Evolutionary conservation across 2,329 filamentous ascomycete species (phyloP).

Genomic region (Colletotrichum sp.): DNA sequence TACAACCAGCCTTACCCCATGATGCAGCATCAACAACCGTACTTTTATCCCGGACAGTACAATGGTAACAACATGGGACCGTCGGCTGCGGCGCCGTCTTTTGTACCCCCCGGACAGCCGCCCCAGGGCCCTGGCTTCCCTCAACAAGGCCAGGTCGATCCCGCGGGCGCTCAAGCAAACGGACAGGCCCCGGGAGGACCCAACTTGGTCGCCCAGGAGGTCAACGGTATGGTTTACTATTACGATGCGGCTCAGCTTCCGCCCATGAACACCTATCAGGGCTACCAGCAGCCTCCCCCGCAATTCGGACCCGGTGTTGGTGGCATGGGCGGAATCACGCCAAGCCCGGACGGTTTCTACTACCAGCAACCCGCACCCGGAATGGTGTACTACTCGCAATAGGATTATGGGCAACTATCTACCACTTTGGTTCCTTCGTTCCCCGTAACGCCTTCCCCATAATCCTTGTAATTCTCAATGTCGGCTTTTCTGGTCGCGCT

Average conservation of each 20-base stretch:
- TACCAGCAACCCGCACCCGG: slow-evolving; percentile 62
- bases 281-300: slow-evolving; percentile 47
- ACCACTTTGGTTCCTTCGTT: slow-evolving; percentile 1
- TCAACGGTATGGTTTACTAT: slow-evolving; percentile 96
- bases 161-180: slow-evolving; percentile 31
- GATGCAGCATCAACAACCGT: slow-evolving; percentile 61
- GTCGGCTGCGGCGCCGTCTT: slow-evolving; percentile 53
- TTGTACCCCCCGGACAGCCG: slow-evolving; percentile 61
- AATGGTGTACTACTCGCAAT: slow-evolving; percentile 68
- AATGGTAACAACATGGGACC: slow-evolving; percentile 32
- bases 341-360: slow-evolving; percentile 73
- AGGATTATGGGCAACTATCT: slow-evolving; percentile 32
- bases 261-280: slow-evolving; percentile 54
- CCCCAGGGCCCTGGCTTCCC: slow-evolving; percentile 44
- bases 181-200: slow-evolving; percentile 55
- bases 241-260: slow-evolving; percentile 78
- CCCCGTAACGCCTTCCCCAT: slow-evolving; percentile 25
- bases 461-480: slow-evolving; percentile 36
- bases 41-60: slow-evolving; percentile 54
- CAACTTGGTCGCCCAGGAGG: slow-evolving; percentile 78
- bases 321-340: slow-evolving; percentile 80
- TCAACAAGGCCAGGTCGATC: slow-evolving; percentile 45
- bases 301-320: slow-evolving; percentile 52
- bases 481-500: slow-evolving; percentile 4
- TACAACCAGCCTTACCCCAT: slow-evolving; percentile 63